These are phyloP conservation scores for Xylaria sp. DNA, from an alignment of 2,329 filamentous ascomycete genomes.

Conservation along the genomic window DNA sequence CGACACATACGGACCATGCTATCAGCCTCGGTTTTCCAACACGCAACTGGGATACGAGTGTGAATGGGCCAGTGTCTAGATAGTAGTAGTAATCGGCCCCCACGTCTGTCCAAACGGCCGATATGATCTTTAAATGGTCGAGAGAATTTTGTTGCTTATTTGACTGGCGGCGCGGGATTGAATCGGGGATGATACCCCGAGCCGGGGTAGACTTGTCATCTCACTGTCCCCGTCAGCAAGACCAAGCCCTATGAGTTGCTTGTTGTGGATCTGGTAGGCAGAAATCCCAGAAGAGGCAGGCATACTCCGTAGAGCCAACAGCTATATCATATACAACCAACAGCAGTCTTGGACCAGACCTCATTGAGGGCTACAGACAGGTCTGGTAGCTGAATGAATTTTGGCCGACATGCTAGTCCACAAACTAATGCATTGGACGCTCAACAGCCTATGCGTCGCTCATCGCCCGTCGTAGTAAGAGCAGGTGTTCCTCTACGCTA, in stretches of 20 bases:
- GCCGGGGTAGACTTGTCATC: conserved; percentile 9
- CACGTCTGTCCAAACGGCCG: not conserved
- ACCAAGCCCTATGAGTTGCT: conserved; percentile 24
- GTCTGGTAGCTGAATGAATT: not conserved
- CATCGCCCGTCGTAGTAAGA: not conserved
- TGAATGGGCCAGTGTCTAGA: not conserved
- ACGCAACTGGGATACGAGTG: not conserved
- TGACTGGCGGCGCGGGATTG: conserved; percentile 3
- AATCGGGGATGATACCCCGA: conserved; percentile 2
- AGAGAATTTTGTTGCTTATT: not conserved
- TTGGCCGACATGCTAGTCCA: not conserved
- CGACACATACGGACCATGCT: not conserved
- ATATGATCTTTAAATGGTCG: not conserved
- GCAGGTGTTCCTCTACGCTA: not conserved
- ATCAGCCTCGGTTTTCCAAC: not conserved
- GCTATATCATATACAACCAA: conserved; percentile 7
- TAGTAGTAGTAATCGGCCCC: not conserved
- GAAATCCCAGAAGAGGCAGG: conserved; percentile 1
- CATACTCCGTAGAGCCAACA: not conserved
- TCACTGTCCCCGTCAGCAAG: conserved; percentile 25
- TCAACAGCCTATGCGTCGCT: not conserved
- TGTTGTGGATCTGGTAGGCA: conserved; percentile 24
- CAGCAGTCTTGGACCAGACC: not conserved
- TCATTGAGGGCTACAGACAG: not conserved
- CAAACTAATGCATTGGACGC: not conserved